These are phyloP conservation scores for Yueomyces sp. DNA, from an alignment of 805 yeast species.

Conservation along the genomic window DNA sequence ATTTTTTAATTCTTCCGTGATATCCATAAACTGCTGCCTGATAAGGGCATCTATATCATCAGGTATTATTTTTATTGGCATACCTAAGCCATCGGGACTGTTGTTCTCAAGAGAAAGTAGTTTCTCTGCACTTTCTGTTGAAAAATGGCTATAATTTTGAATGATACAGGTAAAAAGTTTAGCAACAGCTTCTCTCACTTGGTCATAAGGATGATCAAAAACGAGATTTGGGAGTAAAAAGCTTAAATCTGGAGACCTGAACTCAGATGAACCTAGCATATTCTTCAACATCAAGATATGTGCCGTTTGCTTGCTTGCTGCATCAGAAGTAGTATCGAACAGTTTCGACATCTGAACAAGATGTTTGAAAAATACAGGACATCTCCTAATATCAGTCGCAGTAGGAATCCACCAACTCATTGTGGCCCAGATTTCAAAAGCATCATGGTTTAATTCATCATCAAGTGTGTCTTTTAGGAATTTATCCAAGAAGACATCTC, in stretches of 20 bases:
- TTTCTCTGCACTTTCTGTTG: constrained; percentile 5
- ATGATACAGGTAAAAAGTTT: constrained; percentile 28
- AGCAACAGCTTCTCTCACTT: constrained; percentile 60
- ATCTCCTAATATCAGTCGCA: constrained; percentile 52
- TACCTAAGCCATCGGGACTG: constrained; percentile 23
- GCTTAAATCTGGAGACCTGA: constrained; percentile 41
- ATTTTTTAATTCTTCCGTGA: constrained; percentile 28
- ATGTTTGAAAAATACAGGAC: constrained; percentile 34
- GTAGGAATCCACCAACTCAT: constrained; percentile 60
- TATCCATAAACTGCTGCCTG: constrained; percentile 29
- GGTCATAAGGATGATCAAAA: constrained; percentile 50
- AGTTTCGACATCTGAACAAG: constrained; percentile 31
- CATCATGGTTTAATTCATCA: constrained; percentile 58
- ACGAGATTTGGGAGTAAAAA: constrained; percentile 19
- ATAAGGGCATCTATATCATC: constrained; percentile 25
- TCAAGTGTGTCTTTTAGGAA: constrained; percentile 35
- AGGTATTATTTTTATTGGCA: constrained; percentile 19
- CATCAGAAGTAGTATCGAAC: constrained; percentile 36
- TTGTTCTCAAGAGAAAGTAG: constrained; percentile 5
- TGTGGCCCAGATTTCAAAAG: constrained; percentile 56
- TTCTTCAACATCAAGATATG: constrained; percentile 38
- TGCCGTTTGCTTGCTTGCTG: constrained; percentile 53
- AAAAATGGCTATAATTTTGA: constrained; percentile 12
- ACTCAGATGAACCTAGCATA: constrained; percentile 32
- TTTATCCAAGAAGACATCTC: constrained; percentile 33